Evolutionary conservation across 176 grass and related monocot species (phyloP).

Genomic region (Cenchrus fungigraminus): DNA sequence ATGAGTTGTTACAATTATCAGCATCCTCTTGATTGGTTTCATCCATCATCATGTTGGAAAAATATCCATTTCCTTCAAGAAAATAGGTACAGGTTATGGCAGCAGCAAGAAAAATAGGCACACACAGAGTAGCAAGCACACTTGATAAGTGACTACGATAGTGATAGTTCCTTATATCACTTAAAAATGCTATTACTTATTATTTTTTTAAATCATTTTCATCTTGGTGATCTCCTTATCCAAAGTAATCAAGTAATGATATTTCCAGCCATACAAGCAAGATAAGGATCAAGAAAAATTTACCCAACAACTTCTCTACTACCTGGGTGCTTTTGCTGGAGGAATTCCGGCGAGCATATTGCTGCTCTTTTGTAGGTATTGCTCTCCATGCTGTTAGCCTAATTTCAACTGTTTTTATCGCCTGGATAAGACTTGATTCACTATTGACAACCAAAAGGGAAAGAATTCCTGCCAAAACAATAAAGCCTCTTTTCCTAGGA

Average conservation of each 20-base stretch:
- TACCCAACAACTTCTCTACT: conserved; percentile 85
- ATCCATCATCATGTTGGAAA: too few species aligned
- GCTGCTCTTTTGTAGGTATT: conserved; percentile 92
- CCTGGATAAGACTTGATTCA: conserved; percentile 16
- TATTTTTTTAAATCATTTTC: neutral
- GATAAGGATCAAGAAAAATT: conserved; percentile 98
- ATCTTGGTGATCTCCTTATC: neutral
- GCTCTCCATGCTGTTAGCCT: conserved; percentile 56
- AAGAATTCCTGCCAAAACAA: neutral
- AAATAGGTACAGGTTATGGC: too few species aligned
- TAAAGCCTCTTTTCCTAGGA: neutral
- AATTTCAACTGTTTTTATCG: conserved; percentile 31
- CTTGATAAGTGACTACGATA: neutral
- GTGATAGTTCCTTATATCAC: neutral
- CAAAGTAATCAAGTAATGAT: conserved; percentile 3
- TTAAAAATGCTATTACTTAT: neutral
- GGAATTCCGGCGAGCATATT: conserved; percentile 99
- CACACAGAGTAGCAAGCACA: neutral
- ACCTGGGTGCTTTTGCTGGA: conserved; percentile 86
- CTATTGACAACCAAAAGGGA: neutral
- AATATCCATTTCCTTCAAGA: too few species aligned
- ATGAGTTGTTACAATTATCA: too few species aligned
- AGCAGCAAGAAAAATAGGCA: neutral
- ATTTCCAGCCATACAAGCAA: conserved; percentile 37
- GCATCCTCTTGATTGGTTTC: too few species aligned